phyloP scores from a whole-genome alignment of 1,139 yeast species.

The Kluyveromyces sp. region DNA sequence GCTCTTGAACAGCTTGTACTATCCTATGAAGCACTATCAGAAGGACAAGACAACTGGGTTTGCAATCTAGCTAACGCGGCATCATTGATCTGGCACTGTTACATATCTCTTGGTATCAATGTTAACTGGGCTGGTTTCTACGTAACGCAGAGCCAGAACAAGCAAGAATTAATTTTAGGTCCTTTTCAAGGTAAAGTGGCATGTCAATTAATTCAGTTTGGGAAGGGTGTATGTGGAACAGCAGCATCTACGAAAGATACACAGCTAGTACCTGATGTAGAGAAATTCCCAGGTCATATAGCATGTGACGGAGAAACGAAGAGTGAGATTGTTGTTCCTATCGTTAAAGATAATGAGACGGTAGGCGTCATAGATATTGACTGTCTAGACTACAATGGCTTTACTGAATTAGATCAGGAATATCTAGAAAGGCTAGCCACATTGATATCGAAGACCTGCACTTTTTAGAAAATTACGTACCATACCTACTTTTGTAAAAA shows the following conservation, averaged over 20 bases:
- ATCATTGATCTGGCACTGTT: conserved; percentile 82
- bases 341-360: conserved; percentile 36
- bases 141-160: conserved; percentile 29
- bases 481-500: not conserved
- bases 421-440: conserved; percentile 54
- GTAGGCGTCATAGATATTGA: conserved; percentile 85
- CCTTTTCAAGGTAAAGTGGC: conserved; percentile 98
- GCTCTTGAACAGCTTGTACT: conserved; percentile 50
- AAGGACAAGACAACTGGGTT: conserved; percentile 71
- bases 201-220: conserved; percentile 71
- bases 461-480: conserved; percentile 4
- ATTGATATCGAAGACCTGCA: conserved; percentile 38
- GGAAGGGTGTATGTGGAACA: conserved; percentile 86
- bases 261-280: conserved; percentile 71
- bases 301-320: conserved; percentile 95
- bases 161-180: conserved; percentile 56
- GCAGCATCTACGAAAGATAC: conserved; percentile 56
- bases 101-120: conserved; percentile 45
- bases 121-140: conserved; percentile 97
- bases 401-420: conserved; percentile 52
- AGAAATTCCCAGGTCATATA: conserved; percentile 81
- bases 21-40: conserved; percentile 58
- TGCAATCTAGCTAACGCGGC: conserved; percentile 81
- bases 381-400: conserved; percentile 57
- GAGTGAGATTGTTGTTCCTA: conserved; percentile 89